Conservation (phyloP, 1,139 yeast species). For the Hanseniaspora gamundiae region DNA sequence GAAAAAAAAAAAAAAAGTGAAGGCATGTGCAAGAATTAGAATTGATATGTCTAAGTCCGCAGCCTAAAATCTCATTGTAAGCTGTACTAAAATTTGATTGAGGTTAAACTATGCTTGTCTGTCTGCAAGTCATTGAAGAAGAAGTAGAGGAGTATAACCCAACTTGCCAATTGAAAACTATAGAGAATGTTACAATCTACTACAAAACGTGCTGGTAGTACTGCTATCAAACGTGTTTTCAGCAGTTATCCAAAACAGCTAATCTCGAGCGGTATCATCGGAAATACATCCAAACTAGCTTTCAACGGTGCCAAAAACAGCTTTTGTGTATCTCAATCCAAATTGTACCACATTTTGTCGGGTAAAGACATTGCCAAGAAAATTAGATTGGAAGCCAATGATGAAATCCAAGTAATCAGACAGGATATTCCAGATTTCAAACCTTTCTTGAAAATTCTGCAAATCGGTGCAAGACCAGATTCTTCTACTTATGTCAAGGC, state of each 20-base stretch:
- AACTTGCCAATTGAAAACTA: too few species aligned
- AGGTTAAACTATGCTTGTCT: too few species aligned
- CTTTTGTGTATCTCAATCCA: conserved; percentile 2
- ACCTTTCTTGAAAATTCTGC: conserved; percentile 58
- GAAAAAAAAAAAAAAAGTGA: background rate
- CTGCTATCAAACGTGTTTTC: background rate
- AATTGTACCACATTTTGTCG: conserved; percentile 27
- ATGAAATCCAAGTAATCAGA: conserved; percentile 41
- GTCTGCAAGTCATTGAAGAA: too few species aligned
- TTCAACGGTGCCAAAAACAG: background rate
- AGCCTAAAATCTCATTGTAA: too few species aligned
- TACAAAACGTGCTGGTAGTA: conserved; percentile 1
- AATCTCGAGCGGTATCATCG: background rate
- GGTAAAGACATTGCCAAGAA: conserved; percentile 28
- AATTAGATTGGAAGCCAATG: conserved; percentile 27
- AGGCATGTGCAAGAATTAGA: background rate
- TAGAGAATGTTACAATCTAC: conserved; percentile 1
- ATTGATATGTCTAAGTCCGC: too few species aligned
- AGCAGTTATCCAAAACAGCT: background rate
- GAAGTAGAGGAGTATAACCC: too few species aligned
- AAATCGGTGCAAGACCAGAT: conserved; percentile 67
- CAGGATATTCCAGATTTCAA: conserved; percentile 38
- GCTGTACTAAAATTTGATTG: too few species aligned
- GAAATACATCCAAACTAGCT: background rate
- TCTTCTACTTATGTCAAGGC: conserved; percentile 67